A percentile compares a stretch with the other conserved stretches of the same genome.
These are phyloP conservation scores for Vitis amurensis DNA, from an alignment of 164 flowering plant species.

Conservation along the genomic window DNA sequence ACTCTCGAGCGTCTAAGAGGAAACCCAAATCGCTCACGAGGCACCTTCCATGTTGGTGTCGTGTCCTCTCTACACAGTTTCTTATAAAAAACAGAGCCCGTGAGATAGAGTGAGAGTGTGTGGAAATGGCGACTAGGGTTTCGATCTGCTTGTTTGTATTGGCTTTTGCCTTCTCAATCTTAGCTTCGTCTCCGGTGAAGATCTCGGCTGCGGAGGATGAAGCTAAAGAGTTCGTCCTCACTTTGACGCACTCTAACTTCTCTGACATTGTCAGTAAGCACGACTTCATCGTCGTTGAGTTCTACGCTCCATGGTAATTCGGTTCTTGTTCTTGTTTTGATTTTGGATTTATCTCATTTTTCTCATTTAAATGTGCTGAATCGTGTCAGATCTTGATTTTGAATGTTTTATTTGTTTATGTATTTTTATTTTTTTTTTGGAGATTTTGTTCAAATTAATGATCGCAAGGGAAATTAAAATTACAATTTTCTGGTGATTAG, in stretches of 20 bases:
- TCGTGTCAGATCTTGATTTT: background rate
- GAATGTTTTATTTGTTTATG: background rate
- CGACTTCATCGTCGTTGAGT: slow-evolving; percentile 84
- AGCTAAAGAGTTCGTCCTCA: slow-evolving; percentile 60
- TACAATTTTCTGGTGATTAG: too few species aligned
- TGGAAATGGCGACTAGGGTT: slow-evolving; percentile 40
- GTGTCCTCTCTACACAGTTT: slow-evolving; percentile 5
- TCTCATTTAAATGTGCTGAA: background rate
- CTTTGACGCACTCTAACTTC: slow-evolving; percentile 80
- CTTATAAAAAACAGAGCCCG: background rate
- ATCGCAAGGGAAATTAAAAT: too few species aligned
- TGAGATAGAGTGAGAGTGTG: background rate
- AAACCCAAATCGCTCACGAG: background rate
- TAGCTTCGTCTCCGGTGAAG: slow-evolving; percentile 15
- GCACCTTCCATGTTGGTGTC: slow-evolving; percentile 12
- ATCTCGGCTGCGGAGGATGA: slow-evolving; percentile 24
- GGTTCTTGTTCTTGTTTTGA: background rate
- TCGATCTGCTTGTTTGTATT: slow-evolving; percentile 26
- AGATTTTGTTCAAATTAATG: background rate
- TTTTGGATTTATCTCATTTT: background rate
- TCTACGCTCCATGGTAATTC: slow-evolving; percentile 93
- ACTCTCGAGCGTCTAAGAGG: background rate
- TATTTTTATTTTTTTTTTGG: background rate
- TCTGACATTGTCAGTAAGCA: slow-evolving; percentile 58
- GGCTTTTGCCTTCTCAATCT: slow-evolving; percentile 3